Base-by-base conservation (phyloP, 352 stramenopile species). In the Pythium rhizo-oryzae region DNA sequence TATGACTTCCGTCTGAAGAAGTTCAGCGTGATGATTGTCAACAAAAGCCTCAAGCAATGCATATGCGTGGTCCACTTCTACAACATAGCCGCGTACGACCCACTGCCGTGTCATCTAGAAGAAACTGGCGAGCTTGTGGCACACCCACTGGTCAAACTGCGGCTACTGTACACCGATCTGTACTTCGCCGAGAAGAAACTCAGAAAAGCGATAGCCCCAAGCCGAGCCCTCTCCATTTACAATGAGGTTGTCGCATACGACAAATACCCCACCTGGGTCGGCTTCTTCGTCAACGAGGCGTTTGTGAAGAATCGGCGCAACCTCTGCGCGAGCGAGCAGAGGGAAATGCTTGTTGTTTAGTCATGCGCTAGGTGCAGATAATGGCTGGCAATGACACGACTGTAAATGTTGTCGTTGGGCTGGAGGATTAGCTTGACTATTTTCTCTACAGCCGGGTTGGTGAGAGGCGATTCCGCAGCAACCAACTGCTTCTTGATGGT, bases 291-390 rank as follows among this genome's bases (percentile, higher is more conserved):
- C 7, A 21, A 52, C 46, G 46, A 52, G n/a, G 11, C 19, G n/a
- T 52, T 12, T 7, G 46, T 23, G 9, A 52, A 52, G 19, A 52
- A 52, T 24, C 12, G 19, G n/a, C 19, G 19, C 46, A 52, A 52
- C n/a, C 46, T n/a, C n/a, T n/a, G n/a, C n/a, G n/a, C n/a, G n/a
- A n/a, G n/a, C n/a, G n/a, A n/a, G n/a, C n/a, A n/a, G n/a, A n/a
- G n/a, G n/a, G n/a, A n/a, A n/a, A n/a, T n/a, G n/a, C n/a, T n/a
- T n/a, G n/a, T n/a, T n/a, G n/a, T n/a, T n/a, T n/a, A n/a, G n/a
- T 52, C 39, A 44, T 44, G 39, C 39, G n/a, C 46, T 19, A 52
- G 21, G 46, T 52, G 46, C 9, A 52, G 46, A 52, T 52, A 52
- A 19, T 52, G 46, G 9, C 46, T 21, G 46, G 11, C 46, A 21